Conservation (phyloP, 169 alveolate genomes). For the Cyclospora cayetanensis region DNA sequence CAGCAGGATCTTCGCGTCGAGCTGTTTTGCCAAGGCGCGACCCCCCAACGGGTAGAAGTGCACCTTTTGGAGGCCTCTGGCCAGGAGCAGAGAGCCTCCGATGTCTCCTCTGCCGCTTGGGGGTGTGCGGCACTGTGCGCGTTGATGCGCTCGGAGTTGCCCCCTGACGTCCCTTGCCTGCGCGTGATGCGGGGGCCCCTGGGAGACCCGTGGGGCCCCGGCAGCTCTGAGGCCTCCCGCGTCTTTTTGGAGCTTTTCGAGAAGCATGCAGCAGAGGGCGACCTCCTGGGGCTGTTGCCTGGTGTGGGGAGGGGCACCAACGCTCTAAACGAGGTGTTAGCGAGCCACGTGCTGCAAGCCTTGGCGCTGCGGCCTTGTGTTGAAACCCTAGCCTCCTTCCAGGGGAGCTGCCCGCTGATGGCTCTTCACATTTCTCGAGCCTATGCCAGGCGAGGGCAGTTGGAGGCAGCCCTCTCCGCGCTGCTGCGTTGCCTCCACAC, state of each 20-base stretch:
- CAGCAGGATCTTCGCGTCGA: conserved; percentile 57
- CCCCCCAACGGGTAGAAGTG: not conserved
- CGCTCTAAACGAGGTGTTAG: conserved; percentile 20
- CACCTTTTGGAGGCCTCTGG: not conserved
- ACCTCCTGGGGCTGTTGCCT: conserved; percentile 40
- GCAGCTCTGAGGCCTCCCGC: not conserved
- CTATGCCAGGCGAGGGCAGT: not conserved
- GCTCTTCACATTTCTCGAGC: conserved; percentile 31
- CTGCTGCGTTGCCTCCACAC: not conserved
- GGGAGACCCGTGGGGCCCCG: not conserved
- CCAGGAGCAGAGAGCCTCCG: not conserved
- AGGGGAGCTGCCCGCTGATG: conserved; percentile 6
- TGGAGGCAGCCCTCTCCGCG: not conserved
- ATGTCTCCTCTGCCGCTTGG: conserved; percentile 3
- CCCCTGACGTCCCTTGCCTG: conserved; percentile 6
- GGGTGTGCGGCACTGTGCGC: not conserved
- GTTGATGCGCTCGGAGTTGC: conserved; percentile 6
- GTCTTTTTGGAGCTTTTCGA: not conserved
- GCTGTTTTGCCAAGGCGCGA: not conserved
- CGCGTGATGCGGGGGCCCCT: not conserved
- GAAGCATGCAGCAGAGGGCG: conserved; percentile 8
- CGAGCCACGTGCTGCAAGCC: not conserved
- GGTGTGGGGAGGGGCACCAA: conserved; percentile 39
- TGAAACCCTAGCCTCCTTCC: conserved; percentile 23
- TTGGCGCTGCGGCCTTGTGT: not conserved